Percentiles rank a stretch among this genome's conserved stretches.
phyloP scores from a whole-genome alignment of 2,329 filamentous ascomycete genomes.

The Calonectria ilicicola region DNA sequence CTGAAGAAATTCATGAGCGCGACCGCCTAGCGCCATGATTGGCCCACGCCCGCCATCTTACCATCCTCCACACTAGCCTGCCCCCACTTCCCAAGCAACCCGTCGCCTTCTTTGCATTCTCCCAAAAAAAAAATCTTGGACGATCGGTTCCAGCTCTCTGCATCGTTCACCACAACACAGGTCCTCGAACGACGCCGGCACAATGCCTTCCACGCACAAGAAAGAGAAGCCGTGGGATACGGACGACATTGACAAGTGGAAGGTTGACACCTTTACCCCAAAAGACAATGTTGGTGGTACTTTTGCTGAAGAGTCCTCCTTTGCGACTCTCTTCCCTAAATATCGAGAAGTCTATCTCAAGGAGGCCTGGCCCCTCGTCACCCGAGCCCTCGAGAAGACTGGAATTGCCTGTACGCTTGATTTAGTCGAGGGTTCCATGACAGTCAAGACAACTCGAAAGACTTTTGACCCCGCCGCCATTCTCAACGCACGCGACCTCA shows the following conservation, averaged over 20 bases:
- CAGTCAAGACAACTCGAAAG: constrained; percentile 92
- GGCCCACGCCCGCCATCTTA: constrained; percentile 25
- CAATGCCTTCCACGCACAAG: constrained; percentile 90
- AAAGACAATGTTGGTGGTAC: constrained; percentile 88
- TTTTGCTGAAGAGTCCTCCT: constrained; percentile 93
- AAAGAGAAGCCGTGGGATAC: constrained; percentile 96
- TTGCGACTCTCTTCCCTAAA: constrained; percentile 89
- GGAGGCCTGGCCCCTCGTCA: constrained; percentile 93
- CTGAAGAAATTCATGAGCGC: constrained; percentile 44
- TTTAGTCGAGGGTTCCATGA: constrained; percentile 96
- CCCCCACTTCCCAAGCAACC: constrained; percentile 31
- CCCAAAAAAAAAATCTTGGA: constrained; percentile 43
- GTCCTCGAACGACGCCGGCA: constrained; percentile 1
- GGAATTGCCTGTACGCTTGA: constrained; percentile 94
- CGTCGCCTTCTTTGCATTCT: constrained; percentile 19
- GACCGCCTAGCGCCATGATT: constrained; percentile 35
- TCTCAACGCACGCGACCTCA: constrained; percentile 91
- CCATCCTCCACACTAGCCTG: constrained; percentile 28
- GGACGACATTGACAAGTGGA: constrained; percentile 98
- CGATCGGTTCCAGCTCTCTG: constrained; percentile 14
- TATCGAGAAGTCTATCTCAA: constrained; percentile 96
- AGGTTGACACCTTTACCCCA: constrained; percentile 86
- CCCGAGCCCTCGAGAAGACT: constrained; percentile 84
- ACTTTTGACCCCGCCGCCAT: constrained; percentile 94
- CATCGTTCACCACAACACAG: constrained; percentile 10